phyloP scores from a whole-genome alignment of 192 early-diverging fungal genomes.

The Entomortierella lignicola region DNA sequence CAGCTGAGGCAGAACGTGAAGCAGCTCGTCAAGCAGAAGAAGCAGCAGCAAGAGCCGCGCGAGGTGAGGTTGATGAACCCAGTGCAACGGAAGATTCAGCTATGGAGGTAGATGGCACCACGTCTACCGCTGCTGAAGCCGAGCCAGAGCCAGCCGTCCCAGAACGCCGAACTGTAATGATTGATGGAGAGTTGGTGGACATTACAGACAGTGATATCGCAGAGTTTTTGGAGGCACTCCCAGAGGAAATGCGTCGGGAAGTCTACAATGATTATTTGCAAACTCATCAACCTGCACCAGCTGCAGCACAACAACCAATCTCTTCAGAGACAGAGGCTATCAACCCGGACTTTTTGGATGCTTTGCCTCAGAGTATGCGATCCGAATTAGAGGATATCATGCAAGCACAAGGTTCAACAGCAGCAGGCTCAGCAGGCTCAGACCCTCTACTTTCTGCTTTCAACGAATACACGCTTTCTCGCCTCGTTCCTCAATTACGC shows the following conservation, averaged over 20 bases:
- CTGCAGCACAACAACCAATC: conserved; percentile 22
- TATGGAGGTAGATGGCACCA: conserved; percentile 24
- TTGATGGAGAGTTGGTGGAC: conserved; percentile 86
- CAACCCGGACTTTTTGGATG: conserved; percentile 89
- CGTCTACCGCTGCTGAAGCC: conserved; percentile 10
- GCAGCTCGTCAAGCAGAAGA: conserved; percentile 49
- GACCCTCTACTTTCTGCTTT: conserved; percentile 28
- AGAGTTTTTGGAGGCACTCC: conserved; percentile 93
- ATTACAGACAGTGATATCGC: conserved; percentile 95
- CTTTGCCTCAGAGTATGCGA: conserved; percentile 90
- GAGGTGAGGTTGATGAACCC: conserved; percentile 35
- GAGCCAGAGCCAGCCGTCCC: conserved; percentile 33
- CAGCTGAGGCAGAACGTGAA: conserved; percentile 45
- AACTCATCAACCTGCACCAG: conserved; percentile 45
- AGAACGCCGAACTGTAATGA: conserved; percentile 68
- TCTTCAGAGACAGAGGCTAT: conserved; percentile 60
- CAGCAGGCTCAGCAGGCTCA: not conserved
- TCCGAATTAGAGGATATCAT: conserved; percentile 84
- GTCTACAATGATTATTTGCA: conserved; percentile 85
- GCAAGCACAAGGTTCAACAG: conserved; percentile 51
- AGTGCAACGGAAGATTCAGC: conserved; percentile 42
- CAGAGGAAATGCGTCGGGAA: conserved; percentile 93
- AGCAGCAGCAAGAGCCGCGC: conserved; percentile 30
- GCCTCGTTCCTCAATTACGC: conserved; percentile 65
- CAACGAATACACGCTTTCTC: conserved; percentile 66